Base-by-base conservation (phyloP, 306 rosid species). In the Luffa aegyptiaca region DNA sequence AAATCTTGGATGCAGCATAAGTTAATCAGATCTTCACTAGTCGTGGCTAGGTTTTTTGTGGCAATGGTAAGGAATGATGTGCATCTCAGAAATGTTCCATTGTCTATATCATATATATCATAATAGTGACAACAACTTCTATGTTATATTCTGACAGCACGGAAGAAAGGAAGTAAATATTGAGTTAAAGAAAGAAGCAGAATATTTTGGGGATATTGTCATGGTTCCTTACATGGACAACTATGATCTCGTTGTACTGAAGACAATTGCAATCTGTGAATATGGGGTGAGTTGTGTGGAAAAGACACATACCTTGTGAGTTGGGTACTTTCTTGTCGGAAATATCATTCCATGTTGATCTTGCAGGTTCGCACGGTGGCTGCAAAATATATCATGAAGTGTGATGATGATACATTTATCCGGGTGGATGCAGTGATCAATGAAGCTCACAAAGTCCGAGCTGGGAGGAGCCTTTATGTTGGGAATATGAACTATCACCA, bases 1-100 rank as follows among this genome's bases (percentile, higher is more conserved):
- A 95, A 95, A 88, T 91, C 99, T 33, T 95, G 99, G 99, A 88
- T 95, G 97, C 97, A 95, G 82, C 96, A 95, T 51, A 88, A 79
- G 75, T 83, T 89, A 14, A 87, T 95, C 82, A 91, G 78, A 88
- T 91, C 96, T 75, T 93, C 99, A 8, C 83, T 59, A 61, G 93
- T 87, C 31, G 96, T 91, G 65, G 96, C 97, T 74, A 92, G 96
- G 11, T 91, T 95, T 83, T 93, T 95, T 66, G 97, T 95, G 2
- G 99, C 99, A 75, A 79, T 91, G 97, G 99, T 93, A 89, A 79
- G 91, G 78, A 44, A 33, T 35, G 41, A 66, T 7, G 14, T 17
- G 31, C 31, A 66, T n/a, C 48, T 74, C 65, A 79, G 55, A 56
- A 49, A 76, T 11, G 16, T 8, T 79, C 62, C 66, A 36, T 52